Evolutionary conservation across 176 grass and related monocot species (phyloP).

Genomic region (Oropetium thomaeum): DNA sequence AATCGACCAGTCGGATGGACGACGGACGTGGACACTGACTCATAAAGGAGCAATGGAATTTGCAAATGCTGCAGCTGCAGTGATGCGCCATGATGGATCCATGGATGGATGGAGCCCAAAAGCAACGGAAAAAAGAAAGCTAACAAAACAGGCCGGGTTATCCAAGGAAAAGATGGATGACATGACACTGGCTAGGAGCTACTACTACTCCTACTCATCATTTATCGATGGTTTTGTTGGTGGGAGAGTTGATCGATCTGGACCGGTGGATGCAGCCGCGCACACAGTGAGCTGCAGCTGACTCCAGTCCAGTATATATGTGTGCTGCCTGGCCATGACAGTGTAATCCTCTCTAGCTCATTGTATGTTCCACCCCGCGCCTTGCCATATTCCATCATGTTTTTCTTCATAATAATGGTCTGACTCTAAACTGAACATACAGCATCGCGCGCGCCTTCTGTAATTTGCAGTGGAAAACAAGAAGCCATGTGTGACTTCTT

Average conservation of each 20-base stretch:
- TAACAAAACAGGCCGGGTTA: neutral
- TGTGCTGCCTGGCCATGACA: neutral
- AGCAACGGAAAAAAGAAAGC: neutral
- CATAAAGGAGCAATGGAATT: neutral
- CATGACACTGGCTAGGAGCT: neutral
- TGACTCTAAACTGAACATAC: too few relatives aligned
- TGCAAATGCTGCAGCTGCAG: too few relatives aligned
- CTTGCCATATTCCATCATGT: neutral
- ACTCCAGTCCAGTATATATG: neutral
- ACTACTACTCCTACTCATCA: neutral
- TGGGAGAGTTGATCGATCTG: neutral
- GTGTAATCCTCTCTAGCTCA: neutral
- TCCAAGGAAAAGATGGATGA: neutral
- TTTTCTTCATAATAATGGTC: neutral
- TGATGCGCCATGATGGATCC: neutral
- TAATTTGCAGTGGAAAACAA: neutral
- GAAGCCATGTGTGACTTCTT: conserved; percentile 75
- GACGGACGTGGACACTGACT: neutral
- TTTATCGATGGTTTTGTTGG: neutral
- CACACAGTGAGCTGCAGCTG: neutral
- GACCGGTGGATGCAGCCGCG: neutral
- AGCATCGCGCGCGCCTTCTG: too few relatives aligned
- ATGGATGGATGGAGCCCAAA: neutral
- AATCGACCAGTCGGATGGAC: neutral
- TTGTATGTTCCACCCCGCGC: neutral